Evolutionary conservation across 2,329 filamentous ascomycete genomes (phyloP).

Genomic region (Aspergillus pseudotamarii): DNA sequence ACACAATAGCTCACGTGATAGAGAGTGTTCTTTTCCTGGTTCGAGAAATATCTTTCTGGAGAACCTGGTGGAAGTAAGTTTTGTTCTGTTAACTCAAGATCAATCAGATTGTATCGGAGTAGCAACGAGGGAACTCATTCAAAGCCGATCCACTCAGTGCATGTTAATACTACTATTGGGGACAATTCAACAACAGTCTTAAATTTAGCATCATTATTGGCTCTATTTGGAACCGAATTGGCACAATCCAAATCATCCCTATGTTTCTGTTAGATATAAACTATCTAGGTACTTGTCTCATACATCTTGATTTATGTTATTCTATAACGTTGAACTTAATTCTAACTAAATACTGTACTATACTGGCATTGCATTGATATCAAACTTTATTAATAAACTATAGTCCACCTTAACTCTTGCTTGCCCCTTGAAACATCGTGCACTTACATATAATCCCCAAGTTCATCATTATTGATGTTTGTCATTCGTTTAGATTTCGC

Average conservation of each 20-base stretch:
- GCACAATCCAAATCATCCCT: neutral
- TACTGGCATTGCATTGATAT: neutral
- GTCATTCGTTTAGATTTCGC: neutral
- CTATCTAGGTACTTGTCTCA: neutral
- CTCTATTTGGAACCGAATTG: neutral
- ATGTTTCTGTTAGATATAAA: neutral
- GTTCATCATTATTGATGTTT: neutral
- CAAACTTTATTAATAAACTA: slow-evolving; percentile 1
- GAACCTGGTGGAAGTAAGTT: no score
- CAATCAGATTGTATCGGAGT: neutral
- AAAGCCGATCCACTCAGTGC: neutral
- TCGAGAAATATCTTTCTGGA: no score
- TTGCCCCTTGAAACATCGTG: neutral
- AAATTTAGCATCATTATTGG: neutral
- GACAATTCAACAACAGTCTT: neutral
- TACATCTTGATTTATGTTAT: neutral
- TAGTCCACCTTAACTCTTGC: slow-evolving; percentile 3
- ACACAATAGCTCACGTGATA: no score
- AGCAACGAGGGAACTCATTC: neutral
- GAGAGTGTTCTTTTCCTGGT: no score
- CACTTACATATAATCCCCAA: neutral
- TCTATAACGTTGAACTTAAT: neutral
- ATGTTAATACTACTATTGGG: no score
- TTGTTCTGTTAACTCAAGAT: neutral
- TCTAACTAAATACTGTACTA: neutral